These are phyloP conservation scores for Penicillium sclerotigenum DNA, from an alignment of 2,329 filamentous ascomycete genomes.

Conservation along the genomic window DNA sequence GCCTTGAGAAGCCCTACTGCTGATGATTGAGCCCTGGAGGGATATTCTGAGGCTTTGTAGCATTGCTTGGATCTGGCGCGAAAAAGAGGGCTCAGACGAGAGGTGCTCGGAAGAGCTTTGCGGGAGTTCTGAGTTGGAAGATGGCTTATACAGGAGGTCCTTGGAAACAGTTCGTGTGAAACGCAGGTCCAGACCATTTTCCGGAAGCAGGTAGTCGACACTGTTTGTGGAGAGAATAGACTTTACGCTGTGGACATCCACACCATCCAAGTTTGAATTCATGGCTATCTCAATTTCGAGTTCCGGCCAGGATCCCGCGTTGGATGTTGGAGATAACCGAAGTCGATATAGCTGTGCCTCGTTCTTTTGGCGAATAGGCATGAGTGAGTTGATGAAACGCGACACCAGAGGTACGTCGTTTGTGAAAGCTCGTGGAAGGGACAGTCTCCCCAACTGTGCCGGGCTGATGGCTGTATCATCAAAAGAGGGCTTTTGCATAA, in stretches of 20 bases:
- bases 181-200: conserved; percentile 38
- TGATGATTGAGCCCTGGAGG: conserved; percentile 22
- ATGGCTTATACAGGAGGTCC: conserved; percentile 23
- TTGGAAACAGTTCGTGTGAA: conserved; percentile 36
- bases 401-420: conserved; percentile 34
- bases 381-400: conserved; percentile 32
- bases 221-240: conserved; percentile 30
- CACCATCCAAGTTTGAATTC: conserved; percentile 5
- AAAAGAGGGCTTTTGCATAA: conserved; percentile 26
- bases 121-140: conserved; percentile 19
- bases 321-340: conserved; percentile 33
- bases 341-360: conserved; percentile 27
- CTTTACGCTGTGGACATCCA: conserved; percentile 30
- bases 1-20: conserved; percentile 1
- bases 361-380: conserved; percentile 13
- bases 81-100: conserved; percentile 3
- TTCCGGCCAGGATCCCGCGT: conserved; percentile 26
- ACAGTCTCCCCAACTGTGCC: conserved; percentile 30
- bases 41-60: conserved; percentile 23
- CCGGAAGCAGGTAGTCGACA: conserved; percentile 41
- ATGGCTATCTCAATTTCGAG: conserved; percentile 34
- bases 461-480: conserved; percentile 26
- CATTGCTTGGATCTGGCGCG: conserved; percentile 8
- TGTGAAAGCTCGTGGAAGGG: conserved; percentile 33
- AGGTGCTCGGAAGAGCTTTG: conserved; percentile 32